Base-by-base conservation (phyloP, 306 rosid species). In the Hippophae rhamnoides region DNA sequence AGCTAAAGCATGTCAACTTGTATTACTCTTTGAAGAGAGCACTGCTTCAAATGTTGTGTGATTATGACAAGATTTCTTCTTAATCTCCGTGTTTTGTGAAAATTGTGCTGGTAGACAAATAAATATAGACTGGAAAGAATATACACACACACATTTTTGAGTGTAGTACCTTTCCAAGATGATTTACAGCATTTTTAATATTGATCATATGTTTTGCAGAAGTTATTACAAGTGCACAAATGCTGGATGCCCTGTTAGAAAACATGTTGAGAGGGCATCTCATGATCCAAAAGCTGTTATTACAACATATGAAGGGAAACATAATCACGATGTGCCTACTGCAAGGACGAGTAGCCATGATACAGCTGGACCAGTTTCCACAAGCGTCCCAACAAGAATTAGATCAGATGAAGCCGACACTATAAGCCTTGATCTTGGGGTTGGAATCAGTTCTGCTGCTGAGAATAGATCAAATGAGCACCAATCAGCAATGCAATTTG, bases 261-360 rank as follows among this genome's bases (percentile, higher is more conserved):
- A 92, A 66, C 99, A 92, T 51, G 96, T 92, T 72, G 99, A 92
- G 78, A 82, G 96, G 67, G 99, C 99, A 65, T 88, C 96, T 8
- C 96, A 92, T 69, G 97, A 92, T 74, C 99, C 95, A 6, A 92
- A 88, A 80, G 97, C 97, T 11, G 99, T 92, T 43, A 92, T 92
- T 67, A 92, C 99, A 25, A 88, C 99, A 40, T 92, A 92, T 0
- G 99, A 92, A 58, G 99, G 97, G 45, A 88, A 92, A 46, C 99
- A 88, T 76, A 92, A 92, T 62, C 99, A 92, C 31, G 96, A 92
- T 41, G 95, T 92, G 57, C 99, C 99, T 7, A 86, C 95, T 42
- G 89, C 99, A 7, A 85, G 74, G 77, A 77, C 58, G 38, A 84
- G 84, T 45, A 88, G 93, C 85, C 96, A 92, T 72, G 96, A 92